Base-by-base conservation (phyloP, 768 basidiomycete genomes). In the Suillus clintonianus region DNA sequence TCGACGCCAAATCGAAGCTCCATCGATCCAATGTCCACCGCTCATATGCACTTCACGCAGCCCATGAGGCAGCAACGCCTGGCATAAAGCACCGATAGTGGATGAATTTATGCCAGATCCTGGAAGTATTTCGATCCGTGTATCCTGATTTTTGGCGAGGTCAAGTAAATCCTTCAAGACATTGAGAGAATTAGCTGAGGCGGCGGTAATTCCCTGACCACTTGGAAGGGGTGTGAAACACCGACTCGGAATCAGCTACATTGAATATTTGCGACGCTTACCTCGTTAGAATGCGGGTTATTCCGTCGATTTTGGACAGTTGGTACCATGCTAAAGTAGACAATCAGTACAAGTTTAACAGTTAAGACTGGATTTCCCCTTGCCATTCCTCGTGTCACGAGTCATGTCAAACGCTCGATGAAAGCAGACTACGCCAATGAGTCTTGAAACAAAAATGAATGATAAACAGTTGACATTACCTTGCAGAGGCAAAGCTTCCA, bases 281-380 rank as follows among this genome's bases (percentile, higher is more conserved):
- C 92, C 92, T 93, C 14, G 93, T 93, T 59, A 94, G 72, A 64
- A 95, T 83, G 32, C 93, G 85, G n/a, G 88, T 87, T 55, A 94
- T 81, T 1, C 89, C 89, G 32, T 80, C 78, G 36, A 92, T 85
- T 27, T 76, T 76, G 51, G 79, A 79, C n/a, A 90, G 77, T 54
- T 84, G 81, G 27, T 73, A 73, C 68, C 71, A 75, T 57, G 68
- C 74, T 77, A 64, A 11, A 48, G 27, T 39, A 51, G 37, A 59
- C 27, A 3, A 64, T 56, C 37, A 57, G 59, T 66, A 42, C 24
- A 14, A 24, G n/a, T 45, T 19, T 60, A 7, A 50, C 4, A 54
- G 8, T 32, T 13, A 39, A 19, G 34, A 48, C 30, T 51, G 22
- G 27, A 27, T 27, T 10, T 17, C 5, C 50, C 68, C 71, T 43